These are phyloP conservation scores for Alternaria tenuissima DNA, from an alignment of 2,329 filamentous ascomycete genomes.

Conservation along the genomic window DNA sequence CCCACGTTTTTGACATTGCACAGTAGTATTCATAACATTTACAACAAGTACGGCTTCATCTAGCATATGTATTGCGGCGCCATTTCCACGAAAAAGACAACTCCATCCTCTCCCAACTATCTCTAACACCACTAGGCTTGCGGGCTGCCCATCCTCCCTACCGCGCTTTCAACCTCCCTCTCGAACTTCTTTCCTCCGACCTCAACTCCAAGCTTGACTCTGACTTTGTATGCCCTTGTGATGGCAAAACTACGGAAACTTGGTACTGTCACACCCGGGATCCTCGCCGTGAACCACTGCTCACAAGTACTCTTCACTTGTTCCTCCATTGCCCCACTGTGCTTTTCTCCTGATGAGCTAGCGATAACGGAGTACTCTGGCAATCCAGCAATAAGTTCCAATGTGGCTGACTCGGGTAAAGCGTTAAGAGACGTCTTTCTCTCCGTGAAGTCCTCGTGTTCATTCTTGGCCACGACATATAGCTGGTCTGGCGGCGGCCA, in stretches of 20 bases:
- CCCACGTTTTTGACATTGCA: neutral
- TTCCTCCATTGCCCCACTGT: conserved; percentile 17
- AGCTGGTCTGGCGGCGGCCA: conserved; percentile 9
- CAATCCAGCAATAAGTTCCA: neutral
- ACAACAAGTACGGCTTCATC: neutral
- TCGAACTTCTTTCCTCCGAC: conserved; percentile 8
- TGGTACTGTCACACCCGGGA: conserved; percentile 32
- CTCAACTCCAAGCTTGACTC: conserved; percentile 14
- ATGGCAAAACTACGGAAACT: conserved; percentile 38
- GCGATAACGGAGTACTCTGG: neutral
- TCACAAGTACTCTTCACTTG: conserved; percentile 21
- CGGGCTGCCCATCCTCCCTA: neutral
- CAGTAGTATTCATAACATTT: neutral
- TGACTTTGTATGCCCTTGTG: conserved; percentile 30
- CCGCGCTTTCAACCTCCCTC: neutral
- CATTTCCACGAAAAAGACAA: too few relatives aligned
- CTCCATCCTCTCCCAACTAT: neutral
- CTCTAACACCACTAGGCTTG: conserved; percentile 23
- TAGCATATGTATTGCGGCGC: neutral
- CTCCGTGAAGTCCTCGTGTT: conserved; percentile 15
- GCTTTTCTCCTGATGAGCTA: conserved; percentile 10
- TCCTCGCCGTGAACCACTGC: conserved; percentile 29
- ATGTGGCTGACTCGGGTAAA: conserved; percentile 18
- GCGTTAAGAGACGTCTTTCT: conserved; percentile 29
- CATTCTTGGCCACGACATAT: neutral